Evolutionary conservation across 2,329 filamentous ascomycete species (phyloP), one percentile per base, ranked within the genome.

Genomic region (Akanthomyces uredinophilus): DNA sequence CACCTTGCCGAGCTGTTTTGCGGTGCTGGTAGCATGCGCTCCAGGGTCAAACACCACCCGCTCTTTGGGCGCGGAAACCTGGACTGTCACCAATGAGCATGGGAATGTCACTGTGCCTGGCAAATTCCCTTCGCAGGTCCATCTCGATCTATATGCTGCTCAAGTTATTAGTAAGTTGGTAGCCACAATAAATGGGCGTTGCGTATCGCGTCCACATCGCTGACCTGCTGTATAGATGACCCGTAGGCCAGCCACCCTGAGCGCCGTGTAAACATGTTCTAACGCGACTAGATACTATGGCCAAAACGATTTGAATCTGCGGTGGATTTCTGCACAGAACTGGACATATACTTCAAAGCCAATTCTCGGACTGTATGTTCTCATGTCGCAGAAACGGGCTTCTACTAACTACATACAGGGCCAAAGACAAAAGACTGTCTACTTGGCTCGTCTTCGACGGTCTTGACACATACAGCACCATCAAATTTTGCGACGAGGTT

Each of bases 381-480:
- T 6, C 5, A 4, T 1, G 5, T n/a, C 2, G 29, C 24, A 11
- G 35, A n/a, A 14, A 20, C 1, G 43, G 14, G 63, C 51, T 32
- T 18, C 65, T 32, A 32, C 56, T 50, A 58, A 10, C 29, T 61
- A 8, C n/a, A 68, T 50, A 47, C 71, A 74, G 18, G 76, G 43
- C 69, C 69, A 2, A 75, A 67, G 6, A 83, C 79, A 3, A 44
- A 10, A 18, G 29, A 6, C 24, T 35, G 24, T 56, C 53, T n/a
- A 56, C 53, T n/a, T 86, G 79, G 75, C 77, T 87, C 1, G 73
- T 86, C 0, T 87, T 87, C 72, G 80, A 87, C 62, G 85, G 85
- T 5, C 75, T 87, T 2, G 85, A 88, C 65, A 87, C 85, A 0
- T 87, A 86, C 66, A 76, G 83, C 10, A 80, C 79, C 13, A 79